Evolutionary conservation across 805 yeast species (phyloP), one percentile per base, ranked within the genome.

Genomic region (Scheffersomyces amazonensis): DNA sequence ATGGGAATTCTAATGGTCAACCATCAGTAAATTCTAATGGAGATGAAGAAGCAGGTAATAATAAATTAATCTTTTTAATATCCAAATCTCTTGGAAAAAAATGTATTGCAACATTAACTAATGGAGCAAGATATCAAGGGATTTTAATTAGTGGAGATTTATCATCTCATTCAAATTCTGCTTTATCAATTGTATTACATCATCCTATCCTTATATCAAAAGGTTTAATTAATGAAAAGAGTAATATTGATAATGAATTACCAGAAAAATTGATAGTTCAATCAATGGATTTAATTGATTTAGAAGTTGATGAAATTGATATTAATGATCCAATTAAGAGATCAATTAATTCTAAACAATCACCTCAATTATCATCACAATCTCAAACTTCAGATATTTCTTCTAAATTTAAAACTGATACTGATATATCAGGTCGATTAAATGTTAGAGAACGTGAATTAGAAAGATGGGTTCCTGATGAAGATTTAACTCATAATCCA

Each of bases 391-490:
- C 6, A 8, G 5, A 16, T n/a, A 15, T 16, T 2, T 12, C 34
- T 16, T 38, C 52, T 12, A 45, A 44, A 10, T 91, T 91, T 69
- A 80, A 77, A 57, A 93, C 96, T 1, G 99, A 91, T 60, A 64
- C 81, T 2, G 98, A 87, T 56, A 91, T 93, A 37, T 79, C 91
- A 4, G 75, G 80, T 5, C 47, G 50, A 5, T 52, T 53, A 11
- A 61, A 57, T 15, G 46, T 69, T 23, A 71, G 63, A 43, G 93
- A 86, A 60, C 77, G 96, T 42, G 89, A 83, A 52, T 75, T 93
- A 38, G 80, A 85, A 62, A 75, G 71, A 51, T 91, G 99, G 99
- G 77, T 77, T 16, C 95, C 96, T 4, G 95, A 84, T 36, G 53
- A 57, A 21, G 58, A 46, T 25, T 52, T 55, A 15, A 56, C 41